Conservation (phyloP, 768 basidiomycete species). For the Pisolithus tinctorius region DNA sequence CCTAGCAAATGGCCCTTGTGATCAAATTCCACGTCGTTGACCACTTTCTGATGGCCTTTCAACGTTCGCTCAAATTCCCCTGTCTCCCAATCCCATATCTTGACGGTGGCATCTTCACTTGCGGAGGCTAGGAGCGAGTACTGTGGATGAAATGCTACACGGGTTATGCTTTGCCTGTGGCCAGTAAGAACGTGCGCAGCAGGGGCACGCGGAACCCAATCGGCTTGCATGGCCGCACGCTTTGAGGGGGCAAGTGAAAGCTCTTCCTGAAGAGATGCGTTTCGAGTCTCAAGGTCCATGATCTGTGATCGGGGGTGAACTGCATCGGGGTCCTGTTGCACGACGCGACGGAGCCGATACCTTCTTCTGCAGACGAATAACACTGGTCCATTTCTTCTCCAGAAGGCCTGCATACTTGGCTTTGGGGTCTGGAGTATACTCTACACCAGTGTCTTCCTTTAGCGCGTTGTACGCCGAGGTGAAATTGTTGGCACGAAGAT, state of each 20-base stretch:
- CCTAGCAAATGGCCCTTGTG: constrained; percentile 78
- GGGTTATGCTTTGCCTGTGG: constrained; percentile 70
- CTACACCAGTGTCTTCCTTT: constrained; percentile 46
- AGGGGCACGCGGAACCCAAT: constrained; percentile 87
- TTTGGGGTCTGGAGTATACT: constrained; percentile 79
- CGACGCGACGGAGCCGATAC: constrained; percentile 31
- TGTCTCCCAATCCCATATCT: constrained; percentile 96
- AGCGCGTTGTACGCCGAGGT: constrained; percentile 54
- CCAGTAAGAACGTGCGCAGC: constrained; percentile 72
- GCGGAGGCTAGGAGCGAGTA: constrained; percentile 80
- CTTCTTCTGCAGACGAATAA: constrained; percentile 94
- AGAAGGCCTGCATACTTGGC: constrained; percentile 80
- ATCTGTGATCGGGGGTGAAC: constrained; percentile 46
- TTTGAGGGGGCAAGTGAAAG: constrained; percentile 42
- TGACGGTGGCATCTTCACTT: constrained; percentile 84
- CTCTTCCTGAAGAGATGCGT: constrained; percentile 74
- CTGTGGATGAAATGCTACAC: constrained; percentile 80
- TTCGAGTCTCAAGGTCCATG: constrained; percentile 88
- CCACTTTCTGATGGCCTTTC: constrained; percentile 87
- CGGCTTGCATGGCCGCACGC: constrained; percentile 57
- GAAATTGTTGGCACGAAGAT: constrained; percentile 62
- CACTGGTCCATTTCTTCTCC: constrained; percentile 98
- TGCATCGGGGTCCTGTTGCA: constrained; percentile 3
- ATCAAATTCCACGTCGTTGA: constrained; percentile 85
- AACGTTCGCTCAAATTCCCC: constrained; percentile 89